These are phyloP conservation scores for Melastoma malabathricum DNA, from an alignment of 345 rosid species.

Conservation along the genomic window DNA sequence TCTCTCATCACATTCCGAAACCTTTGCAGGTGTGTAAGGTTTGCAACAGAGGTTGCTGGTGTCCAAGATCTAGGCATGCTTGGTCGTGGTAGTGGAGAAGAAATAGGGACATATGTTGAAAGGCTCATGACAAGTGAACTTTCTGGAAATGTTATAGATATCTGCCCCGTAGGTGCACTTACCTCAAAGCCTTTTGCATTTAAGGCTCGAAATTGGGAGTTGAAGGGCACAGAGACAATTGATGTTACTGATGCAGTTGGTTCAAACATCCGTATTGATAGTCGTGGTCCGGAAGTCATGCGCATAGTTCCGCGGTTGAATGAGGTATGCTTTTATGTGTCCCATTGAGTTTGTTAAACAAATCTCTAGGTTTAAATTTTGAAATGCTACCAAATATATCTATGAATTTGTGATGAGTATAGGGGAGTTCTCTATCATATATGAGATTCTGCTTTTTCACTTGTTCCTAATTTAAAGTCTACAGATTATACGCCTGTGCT, in stretches of 20 bases:
- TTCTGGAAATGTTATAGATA: constrained; percentile 95
- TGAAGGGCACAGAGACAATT: constrained; percentile 91
- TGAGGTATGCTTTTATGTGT: constrained; percentile 38
- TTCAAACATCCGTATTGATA: constrained; percentile 89
- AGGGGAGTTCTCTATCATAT: no score
- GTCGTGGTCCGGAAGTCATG: constrained; percentile 98
- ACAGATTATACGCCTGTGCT: no score
- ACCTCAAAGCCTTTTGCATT: constrained; percentile 98
- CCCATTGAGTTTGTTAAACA: no score
- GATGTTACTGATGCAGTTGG: constrained; percentile 97
- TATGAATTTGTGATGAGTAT: no score
- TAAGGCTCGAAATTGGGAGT: constrained; percentile 98
- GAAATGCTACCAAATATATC: no score
- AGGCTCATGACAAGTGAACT: constrained; percentile 99
- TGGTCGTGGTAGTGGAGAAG: constrained; percentile 99
- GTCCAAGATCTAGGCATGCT: constrained; percentile 95
- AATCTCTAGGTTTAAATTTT: no score
- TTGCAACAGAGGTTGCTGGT: constrained; percentile 97
- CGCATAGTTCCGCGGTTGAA: constrained; percentile 81
- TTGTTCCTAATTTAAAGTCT: no score
- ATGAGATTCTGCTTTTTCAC: no score
- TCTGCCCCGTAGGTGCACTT: constrained; percentile 97
- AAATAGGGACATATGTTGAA: constrained; percentile 97
- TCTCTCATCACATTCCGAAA: not conserved
- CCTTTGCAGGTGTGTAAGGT: constrained; percentile 75